phyloP scores from a whole-genome alignment of 176 grass and related monocot genomes.

The Ananas comosus region DNA sequence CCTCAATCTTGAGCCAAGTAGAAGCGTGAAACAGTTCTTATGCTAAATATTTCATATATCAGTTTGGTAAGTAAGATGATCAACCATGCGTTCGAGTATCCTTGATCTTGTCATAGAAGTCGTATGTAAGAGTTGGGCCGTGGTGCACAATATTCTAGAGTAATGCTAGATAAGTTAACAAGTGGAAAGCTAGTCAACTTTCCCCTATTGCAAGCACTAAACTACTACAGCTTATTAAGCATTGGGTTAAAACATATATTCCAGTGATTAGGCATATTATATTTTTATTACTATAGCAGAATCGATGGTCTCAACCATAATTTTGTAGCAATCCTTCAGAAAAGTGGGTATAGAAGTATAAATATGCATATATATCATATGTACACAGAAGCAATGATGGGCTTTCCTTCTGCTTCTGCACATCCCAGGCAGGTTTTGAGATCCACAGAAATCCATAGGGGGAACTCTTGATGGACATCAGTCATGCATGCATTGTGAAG shows the following conservation, averaged over 20 bases:
- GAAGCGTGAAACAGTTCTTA: neutral
- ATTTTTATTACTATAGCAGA: neutral
- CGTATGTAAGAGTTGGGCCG: neutral
- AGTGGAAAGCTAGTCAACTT: neutral
- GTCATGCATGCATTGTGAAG: too few species aligned
- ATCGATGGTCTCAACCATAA: neutral
- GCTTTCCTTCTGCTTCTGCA: too few species aligned
- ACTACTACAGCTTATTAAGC: too few species aligned
- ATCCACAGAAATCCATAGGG: too few species aligned
- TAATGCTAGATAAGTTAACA: neutral
- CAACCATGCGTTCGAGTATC: neutral
- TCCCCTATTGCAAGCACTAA: neutral
- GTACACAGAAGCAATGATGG: neutral
- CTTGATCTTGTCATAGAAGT: slow-evolving; percentile 1
- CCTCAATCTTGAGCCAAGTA: neutral
- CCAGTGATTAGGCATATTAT: too few species aligned
- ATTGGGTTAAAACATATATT: neutral
- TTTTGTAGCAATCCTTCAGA: neutral
- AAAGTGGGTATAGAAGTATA: too few species aligned
- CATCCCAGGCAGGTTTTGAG: too few species aligned
- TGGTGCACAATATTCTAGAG: neutral
- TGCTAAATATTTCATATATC: neutral
- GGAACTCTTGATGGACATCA: too few species aligned
- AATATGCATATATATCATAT: neutral
- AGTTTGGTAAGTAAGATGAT: neutral